phyloP scores from a whole-genome alignment of 805 yeast genomes.

The Ogataea naganishii region DNA sequence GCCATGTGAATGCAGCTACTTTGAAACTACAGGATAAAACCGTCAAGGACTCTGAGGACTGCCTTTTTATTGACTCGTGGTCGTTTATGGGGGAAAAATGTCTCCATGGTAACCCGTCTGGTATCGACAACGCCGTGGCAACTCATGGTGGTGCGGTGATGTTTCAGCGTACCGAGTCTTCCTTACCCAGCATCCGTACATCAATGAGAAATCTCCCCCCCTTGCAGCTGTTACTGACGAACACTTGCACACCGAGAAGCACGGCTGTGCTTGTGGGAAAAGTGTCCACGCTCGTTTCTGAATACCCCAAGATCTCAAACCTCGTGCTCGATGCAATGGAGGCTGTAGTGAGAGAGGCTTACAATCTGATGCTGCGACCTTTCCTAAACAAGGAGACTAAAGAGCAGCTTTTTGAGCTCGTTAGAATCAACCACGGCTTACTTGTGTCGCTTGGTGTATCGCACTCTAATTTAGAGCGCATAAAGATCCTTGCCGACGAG shows the following conservation, averaged over 20 bases:
- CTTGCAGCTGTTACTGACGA: conserved; percentile 65
- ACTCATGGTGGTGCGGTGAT: conserved; percentile 93
- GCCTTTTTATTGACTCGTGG: conserved; percentile 72
- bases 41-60: conserved; percentile 28
- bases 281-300: conserved; percentile 49
- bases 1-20: conserved; percentile 36
- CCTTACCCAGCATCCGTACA: conserved; percentile 55
- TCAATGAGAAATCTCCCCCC: conserved; percentile 69
- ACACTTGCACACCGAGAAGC: conserved; percentile 80
- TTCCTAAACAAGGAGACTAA: conserved; percentile 33
- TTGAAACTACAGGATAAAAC: conserved; percentile 25
- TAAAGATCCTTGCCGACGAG: conserved; percentile 58
- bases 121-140: conserved; percentile 94
- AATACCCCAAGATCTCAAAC: conserved; percentile 45
- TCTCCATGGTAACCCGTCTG: conserved; percentile 94
- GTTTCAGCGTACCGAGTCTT: conserved; percentile 58
- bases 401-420: conserved; percentile 46
- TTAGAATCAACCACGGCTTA: conserved; percentile 81
- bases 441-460: conserved; percentile 83
- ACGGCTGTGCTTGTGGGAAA: conserved; percentile 77
- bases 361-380: conserved; percentile 49
- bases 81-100: conserved; percentile 91
- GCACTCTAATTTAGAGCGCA: conserved; percentile 81
- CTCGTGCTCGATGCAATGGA: conserved; percentile 73
- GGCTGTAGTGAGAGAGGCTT: conserved; percentile 63